These are phyloP conservation scores for Skeletonema marinoi DNA, from an alignment of 108 stramenopile genomes.

Conservation along the genomic window DNA sequence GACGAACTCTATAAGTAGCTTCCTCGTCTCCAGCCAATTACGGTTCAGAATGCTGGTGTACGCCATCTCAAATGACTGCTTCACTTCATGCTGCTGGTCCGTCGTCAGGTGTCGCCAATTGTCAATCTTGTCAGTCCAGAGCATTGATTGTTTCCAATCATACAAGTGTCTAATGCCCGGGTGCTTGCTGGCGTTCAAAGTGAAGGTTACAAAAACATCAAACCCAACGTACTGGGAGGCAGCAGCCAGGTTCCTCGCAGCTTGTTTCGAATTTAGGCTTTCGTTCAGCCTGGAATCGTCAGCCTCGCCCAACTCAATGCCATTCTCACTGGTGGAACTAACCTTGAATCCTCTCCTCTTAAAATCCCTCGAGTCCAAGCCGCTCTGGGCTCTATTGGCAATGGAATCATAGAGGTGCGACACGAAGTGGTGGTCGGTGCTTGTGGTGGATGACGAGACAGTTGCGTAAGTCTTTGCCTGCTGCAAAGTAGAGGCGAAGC, in stretches of 20 bases:
- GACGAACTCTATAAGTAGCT: constrained; percentile 11
- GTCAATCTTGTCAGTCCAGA: constrained; percentile 8
- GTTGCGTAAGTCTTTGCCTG: neutral
- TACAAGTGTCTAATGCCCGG: constrained; percentile 8
- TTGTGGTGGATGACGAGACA: neutral
- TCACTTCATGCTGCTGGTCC: neutral
- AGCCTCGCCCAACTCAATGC: neutral
- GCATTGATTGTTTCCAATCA: neutral
- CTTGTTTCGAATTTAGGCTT: constrained; percentile 11
- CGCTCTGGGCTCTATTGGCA: neutral
- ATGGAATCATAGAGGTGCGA: neutral
- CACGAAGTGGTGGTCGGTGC: neutral
- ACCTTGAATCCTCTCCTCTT: neutral
- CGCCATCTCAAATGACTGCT: constrained; percentile 15
- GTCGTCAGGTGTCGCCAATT: neutral
- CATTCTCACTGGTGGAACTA: neutral
- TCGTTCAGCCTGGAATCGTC: neutral
- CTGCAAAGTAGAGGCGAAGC: constrained; percentile 1
- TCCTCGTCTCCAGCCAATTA: constrained; percentile 18
- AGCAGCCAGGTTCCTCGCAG: constrained; percentile 9
- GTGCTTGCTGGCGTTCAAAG: constrained; percentile 6
- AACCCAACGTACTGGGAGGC: constrained; percentile 3
- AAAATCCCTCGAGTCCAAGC: neutral
- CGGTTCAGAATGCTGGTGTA: constrained; percentile 5
- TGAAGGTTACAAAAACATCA: constrained; percentile 18